Base-by-base conservation (phyloP, 768 basidiomycete genomes). In the Mycena alexandri region DNA sequence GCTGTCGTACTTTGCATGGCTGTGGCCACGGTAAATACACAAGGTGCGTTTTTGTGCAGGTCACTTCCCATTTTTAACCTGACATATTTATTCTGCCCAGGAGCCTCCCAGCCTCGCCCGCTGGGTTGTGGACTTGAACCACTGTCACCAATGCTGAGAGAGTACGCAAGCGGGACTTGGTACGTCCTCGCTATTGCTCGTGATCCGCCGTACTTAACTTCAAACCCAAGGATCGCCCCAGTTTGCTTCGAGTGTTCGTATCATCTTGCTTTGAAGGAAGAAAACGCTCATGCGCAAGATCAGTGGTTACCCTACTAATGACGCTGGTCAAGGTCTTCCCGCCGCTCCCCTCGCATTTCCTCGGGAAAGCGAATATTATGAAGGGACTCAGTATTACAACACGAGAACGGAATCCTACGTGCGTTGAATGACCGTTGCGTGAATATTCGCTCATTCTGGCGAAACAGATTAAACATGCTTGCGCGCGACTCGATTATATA, bases 401-500 rank as follows among this genome's bases (percentile, higher is more conserved):
- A 13, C 21, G 19, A 14, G 36, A 44, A 29, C 43, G 61, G 56
- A 70, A 70, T 50, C 64, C 69, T 42, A 70, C 69, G 68, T 70
- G 25, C 14, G 56, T 63, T 12, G 6, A 33, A 38, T 41, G 3
- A 25, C 13, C 36, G 24, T 24, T 42, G n/a, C 17, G 12, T 1
- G n/a, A 41, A 48, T 22, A 21, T 11, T 56, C 5, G 9, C 61
- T 68, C 19, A 58, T 10, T 19, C 9, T 8, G 11, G n/a, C n/a
- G 21, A 29, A 21, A 3, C 48, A 67, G 65, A 34, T 48, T 71
- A 2, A 48, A 71, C 43, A 38, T 71, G 38, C 70, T 71, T 24
- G 70, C 70, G 17, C 70, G 70, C 21, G 70, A 71, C 48, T 71
- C 70, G 19, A 47, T 71, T 12, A 59, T 71, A 2, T 71, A 71